Evolutionary conservation across 805 yeast genomes (phyloP), one percentile per base, ranked within the genome.

Genomic region (Cyberlindnera maritima): DNA sequence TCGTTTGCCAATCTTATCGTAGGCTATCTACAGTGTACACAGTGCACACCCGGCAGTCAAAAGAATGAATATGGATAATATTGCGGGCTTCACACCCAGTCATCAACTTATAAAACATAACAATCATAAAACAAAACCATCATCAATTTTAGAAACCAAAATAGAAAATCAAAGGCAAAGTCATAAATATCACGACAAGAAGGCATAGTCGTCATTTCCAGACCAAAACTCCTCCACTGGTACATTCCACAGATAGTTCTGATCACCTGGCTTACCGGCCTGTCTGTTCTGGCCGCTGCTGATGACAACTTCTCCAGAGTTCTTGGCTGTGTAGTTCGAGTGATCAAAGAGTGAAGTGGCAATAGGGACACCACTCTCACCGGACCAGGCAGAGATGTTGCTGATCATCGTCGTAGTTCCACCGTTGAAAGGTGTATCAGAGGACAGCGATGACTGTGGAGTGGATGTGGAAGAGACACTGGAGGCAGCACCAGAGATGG

Each of bases 341-440:
- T 61, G 66, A 25, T 59, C 62, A 44, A 60, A 58, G 14, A 58
- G 36, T 2, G 57, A 50, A 3, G 60, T 50, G 4, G 59, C 52
- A 31, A 53, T 58, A 44, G 56, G 61, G 12, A 47, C 31, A 14
- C 73, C 75, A 28, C 72, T 72, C 4, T 71, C 74, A 17, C 75
- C 78, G 0, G 83, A 79, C 85, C 85, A 80, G 1, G 74, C 75
- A 0, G 82, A 77, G 32, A 80, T 80, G 54, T 79, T 78, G 56
- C 70, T 78, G 55, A 80, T 80, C 85, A 80, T 80, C 28, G 74
- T 74, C 35, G 77, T 79, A 1, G 83, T 76, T 21, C 82, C 71
- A 13, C 75, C 77, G 37, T 60, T 60, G 45, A 60, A 63, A 4
- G 62, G 55, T 6, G 59, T 53, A 20, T 56, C 61, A 7, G 48